A percentile compares a stretch with the other conserved stretches of the same genome.
These are phyloP conservation scores for Auriscalpium microsporum DNA, from an alignment of 768 basidiomycete species.

Conservation along the genomic window DNA sequence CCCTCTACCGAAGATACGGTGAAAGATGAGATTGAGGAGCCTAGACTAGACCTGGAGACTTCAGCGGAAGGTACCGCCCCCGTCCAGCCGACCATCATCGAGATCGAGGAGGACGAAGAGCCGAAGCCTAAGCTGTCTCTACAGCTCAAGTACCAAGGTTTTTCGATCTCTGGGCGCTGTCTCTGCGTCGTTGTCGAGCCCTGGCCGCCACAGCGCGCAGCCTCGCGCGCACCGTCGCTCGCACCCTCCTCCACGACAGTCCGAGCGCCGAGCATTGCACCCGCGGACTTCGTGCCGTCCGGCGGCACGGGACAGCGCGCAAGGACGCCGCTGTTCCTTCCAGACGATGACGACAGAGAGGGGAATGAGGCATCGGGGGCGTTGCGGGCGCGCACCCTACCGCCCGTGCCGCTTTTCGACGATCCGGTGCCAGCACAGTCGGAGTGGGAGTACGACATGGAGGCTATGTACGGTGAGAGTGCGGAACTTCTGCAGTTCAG, in stretches of 20 bases:
- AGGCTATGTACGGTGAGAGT: constrained; percentile 28
- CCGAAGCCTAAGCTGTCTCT: constrained; percentile 64
- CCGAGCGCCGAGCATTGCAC: constrained; percentile 27
- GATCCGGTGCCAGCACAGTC: constrained; percentile 16
- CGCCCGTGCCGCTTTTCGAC: constrained; percentile 37
- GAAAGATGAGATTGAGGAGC: background rate
- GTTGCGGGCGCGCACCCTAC: constrained; percentile 20
- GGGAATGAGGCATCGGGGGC: constrained; percentile 33
- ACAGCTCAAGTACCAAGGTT: constrained; percentile 60
- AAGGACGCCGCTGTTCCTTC: constrained; percentile 66
- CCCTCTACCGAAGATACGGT: background rate
- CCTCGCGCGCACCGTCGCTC: constrained; percentile 25
- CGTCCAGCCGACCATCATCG: constrained; percentile 31
- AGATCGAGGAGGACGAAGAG: constrained; percentile 51
- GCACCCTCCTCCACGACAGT: constrained; percentile 21
- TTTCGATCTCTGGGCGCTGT: constrained; percentile 61
- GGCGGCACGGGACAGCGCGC: constrained; percentile 27
- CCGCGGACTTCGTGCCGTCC: constrained; percentile 22
- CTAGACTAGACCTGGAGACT: background rate
- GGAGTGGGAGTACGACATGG: constrained; percentile 20
- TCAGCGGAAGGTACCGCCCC: background rate
- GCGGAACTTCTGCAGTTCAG: constrained; percentile 69
- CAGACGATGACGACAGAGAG: constrained; percentile 46
- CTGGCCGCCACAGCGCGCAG: constrained; percentile 46
- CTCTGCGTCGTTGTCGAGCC: constrained; percentile 81